Evolutionary conservation across 2,329 filamentous ascomycete genomes (phyloP).

Genomic region (Leptographium wingfieldii): DNA sequence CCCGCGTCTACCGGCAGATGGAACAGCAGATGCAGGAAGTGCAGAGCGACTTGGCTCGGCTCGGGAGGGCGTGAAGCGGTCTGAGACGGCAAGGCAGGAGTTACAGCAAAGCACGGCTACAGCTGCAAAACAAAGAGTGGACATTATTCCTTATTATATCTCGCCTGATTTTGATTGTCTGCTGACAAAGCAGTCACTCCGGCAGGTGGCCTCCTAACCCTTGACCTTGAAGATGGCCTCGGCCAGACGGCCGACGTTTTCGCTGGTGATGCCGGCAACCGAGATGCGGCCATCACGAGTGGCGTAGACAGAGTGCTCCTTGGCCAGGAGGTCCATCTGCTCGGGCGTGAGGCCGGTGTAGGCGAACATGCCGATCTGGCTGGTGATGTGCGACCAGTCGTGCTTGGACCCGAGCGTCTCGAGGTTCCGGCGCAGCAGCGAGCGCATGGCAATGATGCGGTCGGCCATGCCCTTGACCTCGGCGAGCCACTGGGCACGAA

Average conservation of each 20-base stretch:
- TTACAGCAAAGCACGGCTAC: neutral
- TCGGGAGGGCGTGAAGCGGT: conserved; percentile 10
- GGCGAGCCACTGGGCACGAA: conserved; percentile 88
- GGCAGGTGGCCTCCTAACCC: conserved; percentile 30
- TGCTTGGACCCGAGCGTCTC: conserved; percentile 91
- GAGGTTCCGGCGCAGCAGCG: conserved; percentile 85
- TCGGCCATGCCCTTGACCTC: conserved; percentile 99
- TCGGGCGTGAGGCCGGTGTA: conserved; percentile 87
- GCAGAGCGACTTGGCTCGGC: conserved; percentile 28
- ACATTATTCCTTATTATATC: neutral
- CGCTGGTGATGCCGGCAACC: conserved; percentile 70
- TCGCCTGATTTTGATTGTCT: neutral
- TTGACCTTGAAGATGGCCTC: conserved; percentile 79
- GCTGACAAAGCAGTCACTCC: neutral
- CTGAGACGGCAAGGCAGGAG: neutral
- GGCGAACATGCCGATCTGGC: conserved; percentile 98
- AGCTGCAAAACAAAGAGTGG: too few relatives aligned
- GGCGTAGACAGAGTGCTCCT: conserved; percentile 95
- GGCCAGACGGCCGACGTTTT: conserved; percentile 67
- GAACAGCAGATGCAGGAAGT: conserved; percentile 36
- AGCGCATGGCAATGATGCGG: conserved; percentile 97
- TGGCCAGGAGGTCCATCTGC: conserved; percentile 83
- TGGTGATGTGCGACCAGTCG: conserved; percentile 98
- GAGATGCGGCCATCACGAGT: conserved; percentile 86
- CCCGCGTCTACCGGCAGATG: conserved; percentile 37